These are phyloP conservation scores for Arthrobotrys pseudoclavata DNA, from an alignment of 2,329 filamentous ascomycete genomes.

Conservation along the genomic window DNA sequence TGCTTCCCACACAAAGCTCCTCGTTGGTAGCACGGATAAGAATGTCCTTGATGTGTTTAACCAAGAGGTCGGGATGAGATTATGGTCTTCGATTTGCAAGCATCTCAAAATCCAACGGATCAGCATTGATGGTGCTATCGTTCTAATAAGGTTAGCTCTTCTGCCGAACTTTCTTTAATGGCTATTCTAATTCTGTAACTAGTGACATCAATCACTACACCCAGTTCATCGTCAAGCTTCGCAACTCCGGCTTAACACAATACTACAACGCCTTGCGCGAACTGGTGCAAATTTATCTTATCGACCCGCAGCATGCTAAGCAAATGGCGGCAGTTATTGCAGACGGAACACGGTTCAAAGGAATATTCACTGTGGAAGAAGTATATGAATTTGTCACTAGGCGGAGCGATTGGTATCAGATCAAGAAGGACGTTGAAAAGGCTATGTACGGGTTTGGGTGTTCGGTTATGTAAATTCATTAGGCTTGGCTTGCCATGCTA, in stretches of 20 bases:
- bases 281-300: constrained; percentile 93
- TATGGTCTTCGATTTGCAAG: constrained; percentile 94
- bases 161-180: background rate
- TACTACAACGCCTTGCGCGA: constrained; percentile 95
- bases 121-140: constrained; percentile 88
- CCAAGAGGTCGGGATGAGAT: constrained; percentile 91
- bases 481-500: background rate
- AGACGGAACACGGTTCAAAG: constrained; percentile 87
- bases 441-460: constrained; percentile 98
- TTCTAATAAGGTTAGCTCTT: constrained; percentile 77
- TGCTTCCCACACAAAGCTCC: constrained; percentile 89
- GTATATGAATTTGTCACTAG: constrained; percentile 97
- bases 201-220: constrained; percentile 97
- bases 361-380: constrained; percentile 94
- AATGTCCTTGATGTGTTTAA: constrained; percentile 99
- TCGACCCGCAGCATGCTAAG: constrained; percentile 87
- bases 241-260: constrained; percentile 84
- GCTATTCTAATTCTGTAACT: background rate
- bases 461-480: constrained; percentile 76
- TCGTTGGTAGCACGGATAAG: constrained; percentile 95
- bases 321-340: constrained; percentile 96
- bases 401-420: constrained; percentile 93
- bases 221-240: constrained; percentile 82
- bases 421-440: constrained; percentile 88
- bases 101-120: constrained; percentile 96